Conservation (phyloP, 305 asterid species). For the Nicotiana rustica region DNA sequence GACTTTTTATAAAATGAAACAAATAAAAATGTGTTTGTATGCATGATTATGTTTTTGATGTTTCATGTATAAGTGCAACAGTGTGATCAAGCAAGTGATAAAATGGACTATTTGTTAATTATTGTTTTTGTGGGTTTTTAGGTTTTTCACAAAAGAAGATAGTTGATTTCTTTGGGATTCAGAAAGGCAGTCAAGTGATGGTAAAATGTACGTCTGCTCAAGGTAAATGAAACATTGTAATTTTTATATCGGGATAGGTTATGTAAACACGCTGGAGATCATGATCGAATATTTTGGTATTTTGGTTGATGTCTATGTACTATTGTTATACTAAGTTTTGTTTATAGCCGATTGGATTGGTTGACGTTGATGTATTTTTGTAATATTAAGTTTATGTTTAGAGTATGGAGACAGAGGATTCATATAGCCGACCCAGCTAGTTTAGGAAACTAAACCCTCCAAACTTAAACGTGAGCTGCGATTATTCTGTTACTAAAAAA, state of each 20-base stretch:
- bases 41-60: constrained; percentile 16
- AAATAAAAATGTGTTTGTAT: neutral
- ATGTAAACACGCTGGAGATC: neutral
- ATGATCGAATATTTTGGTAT: neutral
- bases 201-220: constrained; percentile 55
- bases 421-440: neutral
- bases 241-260: neutral
- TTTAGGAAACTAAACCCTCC: constrained; percentile 10
- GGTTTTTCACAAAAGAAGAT: constrained; percentile 81
- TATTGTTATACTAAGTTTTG: neutral
- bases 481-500: neutral
- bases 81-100: constrained; percentile 34
- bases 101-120: constrained; percentile 11
- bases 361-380: neutral
- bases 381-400: neutral
- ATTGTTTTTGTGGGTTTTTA: constrained; percentile 31
- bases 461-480: neutral
- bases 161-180: constrained; percentile 68
- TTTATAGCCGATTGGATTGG: constrained; percentile 4
- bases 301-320: neutral
- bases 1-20: neutral
- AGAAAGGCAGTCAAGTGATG: constrained; percentile 54
- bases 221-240: constrained; percentile 53
- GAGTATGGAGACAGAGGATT: neutral
- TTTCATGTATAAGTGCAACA: neutral